Base-by-base conservation (phyloP, 768 basidiomycete species). In the Saitozyma podzolica region DNA sequence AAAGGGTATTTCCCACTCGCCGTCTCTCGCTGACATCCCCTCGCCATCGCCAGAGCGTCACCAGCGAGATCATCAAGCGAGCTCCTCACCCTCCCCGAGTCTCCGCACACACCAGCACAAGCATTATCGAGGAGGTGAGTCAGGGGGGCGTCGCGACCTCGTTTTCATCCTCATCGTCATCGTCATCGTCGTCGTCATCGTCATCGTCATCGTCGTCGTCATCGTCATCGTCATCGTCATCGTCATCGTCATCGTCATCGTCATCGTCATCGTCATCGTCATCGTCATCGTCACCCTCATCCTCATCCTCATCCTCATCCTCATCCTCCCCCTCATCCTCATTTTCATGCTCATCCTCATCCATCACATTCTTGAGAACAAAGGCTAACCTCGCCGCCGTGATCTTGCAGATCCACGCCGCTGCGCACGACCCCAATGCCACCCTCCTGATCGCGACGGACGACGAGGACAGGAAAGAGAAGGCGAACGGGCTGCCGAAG, bases 91-190 rank as follows among this genome's bases (percentile, higher is more conserved):
- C 74, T 9, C 74, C 74, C 2, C 58, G 62, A 9, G 66, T 64
- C 39, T 61, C 57, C 41, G 74, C 71, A 10, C 65, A 71, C 48
- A 69, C 69, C 50, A 67, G 64, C 39, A 75, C 74, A 42, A 65
- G 63, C 54, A 70, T 75, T 55, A 68, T 75, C 54, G 72, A 71
- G 20, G 74, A 75, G 68, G 70, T 71, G 11, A 63, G 72, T 2
- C 2, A 5, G 29, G 2, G 29, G 2, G 29, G 29, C 29, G 29
- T 58, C 42, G 14, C 40, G 9, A 54, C 49, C 37, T 51, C 52
- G 19, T 19, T 40, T 2, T 59, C 49, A 5, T 5, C 10, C 54
- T 42, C 14, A 17, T 42, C 29, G 29, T 5, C 2, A 29, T 29
- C 29, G 2, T 29, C 29, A 5, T 29, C 29, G 29, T 29, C n/a